Evolutionary conservation across 2,329 filamentous ascomycete genomes (phyloP), one percentile per base, ranked within the genome.

Genomic region (Aureobasidium sp.): DNA sequence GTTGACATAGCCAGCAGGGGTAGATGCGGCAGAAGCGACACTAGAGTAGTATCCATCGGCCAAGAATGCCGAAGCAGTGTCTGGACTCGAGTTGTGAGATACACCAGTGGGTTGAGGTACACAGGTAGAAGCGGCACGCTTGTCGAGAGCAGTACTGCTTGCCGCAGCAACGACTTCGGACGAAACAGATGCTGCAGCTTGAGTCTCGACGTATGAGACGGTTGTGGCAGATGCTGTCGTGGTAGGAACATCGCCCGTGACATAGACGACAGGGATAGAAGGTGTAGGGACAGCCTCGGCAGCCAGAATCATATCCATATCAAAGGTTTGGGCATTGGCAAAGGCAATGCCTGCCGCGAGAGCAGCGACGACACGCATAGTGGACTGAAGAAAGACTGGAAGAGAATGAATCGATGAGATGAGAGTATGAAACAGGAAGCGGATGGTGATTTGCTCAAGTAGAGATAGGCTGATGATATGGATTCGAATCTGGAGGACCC

Each of bases 321-420:
- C 53, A 27, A 65, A 64, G 23, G 62, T 54, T 19, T 63, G 63
- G 25, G 64, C 61, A 23, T 58, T 25, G n/a, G 53, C 53, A 21
- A 57, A 43, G 38, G 53, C 53, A n/a, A 40, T 38, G 27, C 33
- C 35, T 33, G 53, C 53, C 6, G 53, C 53, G n/a, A 40, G 15
- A 53, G 49, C 49, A 40, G 23, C 17, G 15, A 29, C 21, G 33
- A 21, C 46, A 35, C 46, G 46, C 46, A 49, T 35, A 0, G 2
- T 23, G 27, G 21, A 40, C 2, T 29, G 33, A 0, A 27, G n/a
- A 9, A 2, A 15, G 10, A 15, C 5, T 19, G 10, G 19, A 15
- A 1, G 9, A 21, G 27, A 6, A 31, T 2, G 17, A 1, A 19
- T 11, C 8, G 46, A 33, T 21, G 29, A 1, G 9, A 21, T 35